A percentile compares a stretch with the other conserved stretches of the same genome.
These are phyloP conservation scores for Aegilops sharonensis DNA, from an alignment of 176 grass and related monocot species.

Conservation along the genomic window DNA sequence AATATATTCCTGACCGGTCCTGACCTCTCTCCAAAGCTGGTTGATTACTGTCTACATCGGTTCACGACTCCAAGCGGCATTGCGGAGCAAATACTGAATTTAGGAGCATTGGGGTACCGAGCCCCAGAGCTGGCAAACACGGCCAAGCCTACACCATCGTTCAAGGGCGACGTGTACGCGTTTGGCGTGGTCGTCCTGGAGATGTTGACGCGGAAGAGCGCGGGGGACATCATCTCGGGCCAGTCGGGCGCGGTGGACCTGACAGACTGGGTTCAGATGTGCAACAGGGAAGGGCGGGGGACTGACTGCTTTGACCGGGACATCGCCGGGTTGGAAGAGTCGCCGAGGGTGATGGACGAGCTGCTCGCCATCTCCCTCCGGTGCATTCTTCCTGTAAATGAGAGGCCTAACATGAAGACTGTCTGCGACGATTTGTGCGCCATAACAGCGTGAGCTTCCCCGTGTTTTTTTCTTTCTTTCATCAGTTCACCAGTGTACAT, in stretches of 20 bases:
- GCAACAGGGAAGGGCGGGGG: constrained; percentile 88
- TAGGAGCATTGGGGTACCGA: constrained; percentile 82
- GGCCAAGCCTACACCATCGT: constrained; percentile 57
- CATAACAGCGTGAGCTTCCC: constrained; percentile 76
- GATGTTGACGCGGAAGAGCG: constrained; percentile 87
- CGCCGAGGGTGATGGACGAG: constrained; percentile 81
- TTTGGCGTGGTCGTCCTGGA: constrained; percentile 87
- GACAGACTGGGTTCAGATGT: constrained; percentile 99
- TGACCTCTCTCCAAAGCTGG: constrained; percentile 82
- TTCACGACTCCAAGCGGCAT: constrained; percentile 73
- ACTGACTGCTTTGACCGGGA: constrained; percentile 94
- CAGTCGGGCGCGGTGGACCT: constrained; percentile 88
- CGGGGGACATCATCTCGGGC: constrained; percentile 95
- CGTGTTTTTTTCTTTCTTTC: constrained; percentile 4
- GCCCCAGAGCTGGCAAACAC: constrained; percentile 68
- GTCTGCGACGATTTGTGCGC: constrained; percentile 81
- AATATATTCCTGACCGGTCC: constrained; percentile 93
- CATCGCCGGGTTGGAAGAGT: constrained; percentile 89
- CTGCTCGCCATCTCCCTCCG: constrained; percentile 76
- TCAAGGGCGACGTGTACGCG: constrained; percentile 87
- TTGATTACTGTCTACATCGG: constrained; percentile 75
- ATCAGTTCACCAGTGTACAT: constrained; percentile 51
- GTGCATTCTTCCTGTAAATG: constrained; percentile 93
- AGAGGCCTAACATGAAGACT: constrained; percentile 96
- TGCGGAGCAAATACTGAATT: constrained; percentile 83